A percentile compares a stretch with the other conserved stretches of the same genome.
Conservation (phyloP, 1,284 basidiomycete species). For the Wallemia hederae region DNA sequence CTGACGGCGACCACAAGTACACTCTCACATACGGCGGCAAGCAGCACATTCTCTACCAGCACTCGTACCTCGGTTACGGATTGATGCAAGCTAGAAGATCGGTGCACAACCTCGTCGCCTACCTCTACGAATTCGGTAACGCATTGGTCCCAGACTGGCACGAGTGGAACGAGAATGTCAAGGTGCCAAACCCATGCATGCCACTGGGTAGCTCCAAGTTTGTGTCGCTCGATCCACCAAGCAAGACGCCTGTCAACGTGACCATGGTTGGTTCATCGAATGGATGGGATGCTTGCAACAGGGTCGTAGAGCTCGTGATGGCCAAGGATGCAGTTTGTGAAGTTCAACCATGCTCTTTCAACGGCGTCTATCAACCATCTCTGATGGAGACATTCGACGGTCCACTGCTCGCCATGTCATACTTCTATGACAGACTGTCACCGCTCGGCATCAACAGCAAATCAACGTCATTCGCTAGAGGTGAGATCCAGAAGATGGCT, state of each 20-base stretch:
- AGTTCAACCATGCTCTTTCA: slow-evolving; percentile 77
- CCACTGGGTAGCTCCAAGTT: slow-evolving; percentile 31
- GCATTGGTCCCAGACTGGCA: slow-evolving; percentile 19
- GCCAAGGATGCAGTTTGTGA: slow-evolving; percentile 86
- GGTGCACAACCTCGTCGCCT: slow-evolving; percentile 68
- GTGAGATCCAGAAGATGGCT: slow-evolving; percentile 23
- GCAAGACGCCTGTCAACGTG: slow-evolving; percentile 26
- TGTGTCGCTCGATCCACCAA: slow-evolving; percentile 40
- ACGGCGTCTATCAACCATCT: slow-evolving; percentile 91
- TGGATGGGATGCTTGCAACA: slow-evolving; percentile 55
- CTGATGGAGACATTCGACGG: slow-evolving; percentile 50
- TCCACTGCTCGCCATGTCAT: slow-evolving; percentile 39
- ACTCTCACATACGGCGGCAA: slow-evolving; percentile 44
- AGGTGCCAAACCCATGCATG: slow-evolving; percentile 52
- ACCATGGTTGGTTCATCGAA: slow-evolving; percentile 58
- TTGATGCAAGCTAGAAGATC: slow-evolving; percentile 64
- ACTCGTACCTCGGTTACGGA: slow-evolving; percentile 87
- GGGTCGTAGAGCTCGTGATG: slow-evolving; percentile 66
- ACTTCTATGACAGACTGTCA: slow-evolving; percentile 80
- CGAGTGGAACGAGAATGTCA: slow-evolving; percentile 13
- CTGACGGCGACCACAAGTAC: slow-evolving; percentile 81
- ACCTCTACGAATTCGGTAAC: slow-evolving; percentile 30
- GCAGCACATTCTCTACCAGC: slow-evolving; percentile 55
- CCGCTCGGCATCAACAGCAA: slow-evolving; percentile 32
- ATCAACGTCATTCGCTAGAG: slow-evolving; percentile 5